Percentiles rank a stretch among this genome's conserved stretches.
phyloP scores from a whole-genome alignment of 805 yeast genomes.

The Yarrowia hollandica region DNA sequence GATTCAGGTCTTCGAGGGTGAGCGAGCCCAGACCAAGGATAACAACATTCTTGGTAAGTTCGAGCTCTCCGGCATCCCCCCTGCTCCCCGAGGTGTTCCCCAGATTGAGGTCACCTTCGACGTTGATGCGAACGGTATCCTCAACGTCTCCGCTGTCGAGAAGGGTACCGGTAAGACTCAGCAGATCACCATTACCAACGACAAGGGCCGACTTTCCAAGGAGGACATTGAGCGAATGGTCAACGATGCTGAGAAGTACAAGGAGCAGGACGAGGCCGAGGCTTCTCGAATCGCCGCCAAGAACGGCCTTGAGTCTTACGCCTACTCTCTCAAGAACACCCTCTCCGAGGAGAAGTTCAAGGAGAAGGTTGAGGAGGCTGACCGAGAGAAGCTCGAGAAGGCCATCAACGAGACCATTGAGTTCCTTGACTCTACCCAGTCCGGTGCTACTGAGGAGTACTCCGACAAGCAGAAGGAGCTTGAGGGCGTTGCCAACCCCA shows the following conservation, averaged over 20 bases:
- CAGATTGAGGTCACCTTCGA: conserved; percentile 97
- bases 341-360: conserved; percentile 71
- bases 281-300: conserved; percentile 88
- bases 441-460: conserved; percentile 91
- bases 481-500: conserved; percentile 93
- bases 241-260: conserved; percentile 94
- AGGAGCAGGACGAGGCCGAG: conserved; percentile 95
- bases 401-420: conserved; percentile 82
- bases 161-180: conserved; percentile 98
- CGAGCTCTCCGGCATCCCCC: conserved; percentile 95
- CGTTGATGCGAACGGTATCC: conserved; percentile 95
- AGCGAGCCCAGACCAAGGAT: conserved; percentile 93
- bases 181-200: conserved; percentile 97
- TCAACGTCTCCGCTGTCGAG: conserved; percentile 94
- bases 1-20: conserved; percentile 98
- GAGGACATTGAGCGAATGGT: conserved; percentile 99
- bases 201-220: conserved; percentile 96
- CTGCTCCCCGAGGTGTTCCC: conserved; percentile 99
- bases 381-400: conserved; percentile 66
- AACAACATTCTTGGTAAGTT: conserved; percentile 96
- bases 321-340: conserved; percentile 88
- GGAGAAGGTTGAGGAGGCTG: conserved; percentile 71
- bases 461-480: conserved; percentile 93
- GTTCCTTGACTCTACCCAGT: conserved; percentile 92
- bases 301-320: conserved; percentile 94